Evolutionary conservation across 768 basidiomycete genomes (phyloP), one percentile per base, ranked within the genome.

Genomic region (Boletellus ananas): DNA sequence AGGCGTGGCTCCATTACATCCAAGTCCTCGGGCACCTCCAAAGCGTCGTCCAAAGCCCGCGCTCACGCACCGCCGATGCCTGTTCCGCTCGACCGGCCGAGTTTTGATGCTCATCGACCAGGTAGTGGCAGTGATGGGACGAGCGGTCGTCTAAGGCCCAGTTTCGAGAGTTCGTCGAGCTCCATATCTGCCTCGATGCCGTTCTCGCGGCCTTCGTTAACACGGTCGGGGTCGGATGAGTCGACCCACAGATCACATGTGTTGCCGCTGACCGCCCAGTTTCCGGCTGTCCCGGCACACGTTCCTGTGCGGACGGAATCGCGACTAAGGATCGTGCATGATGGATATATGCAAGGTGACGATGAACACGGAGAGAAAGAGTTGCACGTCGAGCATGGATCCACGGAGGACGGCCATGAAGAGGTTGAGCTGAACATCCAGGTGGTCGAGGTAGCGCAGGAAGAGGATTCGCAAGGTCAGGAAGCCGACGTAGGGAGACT

Each of bases 251-350:
- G 36, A 14, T 54, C 43, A 5, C 45, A 47, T 13, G 44, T 47
- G 16, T 43, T 67, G 10, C 65, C 68, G 0, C 31, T 68, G 18
- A 62, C 58, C 6, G 45, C 66, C 9, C 66, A 68, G 54, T 68
- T 68, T 36, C 66, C 66, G 0, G 63, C 68, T 31, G 66, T 70
- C 8, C 66, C 66, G 1, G 53, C 37, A 20, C 66, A 70, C 18
- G 50, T 63, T 6, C 68, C 66, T 6, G 57, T 61, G 12, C 61
- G 67, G 29, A 63, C 64, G 6, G 67, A 69, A 39, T 68, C 67
- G 31, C 61, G 63, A 20, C 39, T 70, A 39, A 63, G 54, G 43
- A 47, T 66, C 35, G 66, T 63, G 10, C 59, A 65, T n/a, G 66
- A 62, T 21, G 63, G 56, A 1, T 56, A 52, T 34, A 57, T 46